phyloP scores from a whole-genome alignment of 805 yeast species.

The Pichia gijzeniarum region DNA sequence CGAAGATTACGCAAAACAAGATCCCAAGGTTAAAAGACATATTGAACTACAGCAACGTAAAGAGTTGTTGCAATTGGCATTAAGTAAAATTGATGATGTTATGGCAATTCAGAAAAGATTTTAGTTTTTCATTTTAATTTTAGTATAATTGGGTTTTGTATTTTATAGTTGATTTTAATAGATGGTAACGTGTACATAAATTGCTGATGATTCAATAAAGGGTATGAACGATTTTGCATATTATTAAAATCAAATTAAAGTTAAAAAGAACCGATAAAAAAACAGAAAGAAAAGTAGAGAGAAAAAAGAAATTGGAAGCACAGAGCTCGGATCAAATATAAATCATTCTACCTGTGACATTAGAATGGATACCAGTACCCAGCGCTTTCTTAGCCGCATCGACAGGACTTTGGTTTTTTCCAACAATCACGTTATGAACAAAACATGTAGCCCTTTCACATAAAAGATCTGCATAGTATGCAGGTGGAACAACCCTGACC shows the following conservation, averaged over 20 bases:
- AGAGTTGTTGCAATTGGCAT: constrained; percentile 77
- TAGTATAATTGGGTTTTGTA: neutral
- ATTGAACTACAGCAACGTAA: constrained; percentile 91
- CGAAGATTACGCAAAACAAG: constrained; percentile 88
- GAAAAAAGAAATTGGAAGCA: neutral
- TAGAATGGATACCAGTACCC: constrained; percentile 18
- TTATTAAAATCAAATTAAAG: too few relatives aligned
- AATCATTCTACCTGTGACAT: constrained; percentile 18
- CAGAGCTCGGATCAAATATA: constrained; percentile 12
- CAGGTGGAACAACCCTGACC: constrained; percentile 31
- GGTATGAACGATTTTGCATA: neutral
- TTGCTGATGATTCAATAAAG: neutral
- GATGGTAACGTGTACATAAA: neutral
- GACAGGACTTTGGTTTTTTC: constrained; percentile 12
- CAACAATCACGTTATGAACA: constrained; percentile 11
- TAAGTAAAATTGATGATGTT: constrained; percentile 80
- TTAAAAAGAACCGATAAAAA: neutral
- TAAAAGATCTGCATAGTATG: constrained; percentile 27
- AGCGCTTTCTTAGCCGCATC: constrained; percentile 16
- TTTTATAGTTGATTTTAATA: neutral
- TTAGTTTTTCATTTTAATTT: neutral
- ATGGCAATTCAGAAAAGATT: constrained; percentile 51
- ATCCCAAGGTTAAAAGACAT: constrained; percentile 83
- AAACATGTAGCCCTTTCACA: constrained; percentile 28
- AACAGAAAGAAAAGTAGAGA: neutral